These are phyloP conservation scores for Hymenoscyphus fructigenus DNA, from an alignment of 2,329 filamentous ascomycete genomes.

Conservation along the genomic window DNA sequence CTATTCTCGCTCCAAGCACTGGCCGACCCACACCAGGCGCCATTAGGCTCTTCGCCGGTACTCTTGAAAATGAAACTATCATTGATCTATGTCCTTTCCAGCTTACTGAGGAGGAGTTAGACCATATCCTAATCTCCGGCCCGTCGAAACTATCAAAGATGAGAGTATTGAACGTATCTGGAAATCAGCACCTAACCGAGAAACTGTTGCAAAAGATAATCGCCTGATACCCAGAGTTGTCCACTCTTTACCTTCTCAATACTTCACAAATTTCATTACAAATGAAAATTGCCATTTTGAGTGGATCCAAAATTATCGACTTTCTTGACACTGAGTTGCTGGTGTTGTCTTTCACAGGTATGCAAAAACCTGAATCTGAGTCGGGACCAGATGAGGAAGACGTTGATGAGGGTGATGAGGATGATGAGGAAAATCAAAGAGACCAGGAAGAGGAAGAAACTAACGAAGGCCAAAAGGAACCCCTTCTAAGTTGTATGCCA, in stretches of 20 bases:
- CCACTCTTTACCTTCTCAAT: neutral
- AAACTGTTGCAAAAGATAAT: neutral
- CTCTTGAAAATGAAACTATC: neutral
- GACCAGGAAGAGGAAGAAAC: neutral
- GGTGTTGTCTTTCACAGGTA: neutral
- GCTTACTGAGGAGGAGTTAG: neutral
- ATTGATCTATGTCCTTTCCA: neutral
- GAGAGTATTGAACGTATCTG: neutral
- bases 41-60: neutral
- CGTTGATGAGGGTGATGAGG: neutral
- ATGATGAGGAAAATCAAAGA: neutral
- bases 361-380: neutral
- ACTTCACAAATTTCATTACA: neutral
- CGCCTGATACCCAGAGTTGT: neutral
- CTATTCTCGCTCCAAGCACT: neutral
- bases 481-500: neutral
- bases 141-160: neutral
- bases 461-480: neutral
- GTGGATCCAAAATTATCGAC: neutral
- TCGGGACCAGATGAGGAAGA: neutral
- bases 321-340: neutral
- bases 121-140: neutral
- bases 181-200: neutral
- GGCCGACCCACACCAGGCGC: neutral
- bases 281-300: neutral